A percentile compares a stretch with the other conserved stretches of the same genome.
These are phyloP conservation scores for Fusarium fujikuroi DNA, from an alignment of 2,329 filamentous ascomycete genomes.

Conservation along the genomic window DNA sequence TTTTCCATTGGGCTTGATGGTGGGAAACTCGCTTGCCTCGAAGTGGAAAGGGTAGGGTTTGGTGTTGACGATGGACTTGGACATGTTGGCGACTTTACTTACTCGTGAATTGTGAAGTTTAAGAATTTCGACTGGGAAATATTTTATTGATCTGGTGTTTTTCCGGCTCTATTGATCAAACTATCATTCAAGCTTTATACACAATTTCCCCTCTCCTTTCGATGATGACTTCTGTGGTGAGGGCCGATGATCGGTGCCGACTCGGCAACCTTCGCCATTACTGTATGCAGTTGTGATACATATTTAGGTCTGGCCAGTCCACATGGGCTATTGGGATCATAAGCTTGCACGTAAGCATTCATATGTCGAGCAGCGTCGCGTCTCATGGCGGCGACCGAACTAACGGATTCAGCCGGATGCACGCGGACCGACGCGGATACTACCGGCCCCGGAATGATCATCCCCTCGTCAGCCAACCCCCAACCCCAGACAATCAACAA, in stretches of 20 bases:
- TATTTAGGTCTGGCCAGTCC: constrained; percentile 2
- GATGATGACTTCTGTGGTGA: too few species aligned
- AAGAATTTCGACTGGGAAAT: neutral
- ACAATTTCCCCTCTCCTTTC: neutral
- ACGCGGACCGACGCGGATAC: constrained; percentile 20
- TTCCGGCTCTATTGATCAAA: neutral
- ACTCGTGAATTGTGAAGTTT: neutral
- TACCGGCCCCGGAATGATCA: neutral
- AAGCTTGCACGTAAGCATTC: neutral
- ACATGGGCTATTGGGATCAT: neutral
- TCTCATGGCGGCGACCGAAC: too few species aligned
- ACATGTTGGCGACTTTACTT: constrained; percentile 8
- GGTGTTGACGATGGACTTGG: constrained; percentile 22
- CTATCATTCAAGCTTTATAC: neutral
- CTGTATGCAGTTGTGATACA: neutral
- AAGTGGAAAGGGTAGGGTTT: constrained; percentile 19
- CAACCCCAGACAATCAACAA: neutral
- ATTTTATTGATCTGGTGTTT: too few species aligned
- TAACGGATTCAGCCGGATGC: neutral
- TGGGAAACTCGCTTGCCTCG: constrained; percentile 8
- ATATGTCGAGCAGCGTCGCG: too few species aligned
- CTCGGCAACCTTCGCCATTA: neutral
- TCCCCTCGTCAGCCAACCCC: neutral
- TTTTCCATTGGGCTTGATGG: constrained; percentile 1
- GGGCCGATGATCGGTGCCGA: constrained; percentile 1